Evolutionary conservation across 371 early-diverging fungal genomes (phyloP), one percentile per base, ranked within the genome.

Genomic region (Mucor plumbeus): DNA sequence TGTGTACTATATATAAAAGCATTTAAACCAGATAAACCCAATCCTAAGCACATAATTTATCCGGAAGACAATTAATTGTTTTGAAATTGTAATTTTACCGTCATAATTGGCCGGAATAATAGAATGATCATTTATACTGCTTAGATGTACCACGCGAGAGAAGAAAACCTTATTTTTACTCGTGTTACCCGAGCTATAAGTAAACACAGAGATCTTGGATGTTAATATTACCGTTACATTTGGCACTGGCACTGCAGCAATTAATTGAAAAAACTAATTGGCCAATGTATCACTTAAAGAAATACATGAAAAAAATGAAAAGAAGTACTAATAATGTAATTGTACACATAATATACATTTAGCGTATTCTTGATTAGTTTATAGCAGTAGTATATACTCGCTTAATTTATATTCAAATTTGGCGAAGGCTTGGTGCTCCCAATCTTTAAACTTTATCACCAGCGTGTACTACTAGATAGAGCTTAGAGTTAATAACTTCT

Each of bases 111-210:
- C n/a, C 44, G 44, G 44, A 44, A 44, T 17, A 44, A 44, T 44
- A 44, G 17, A 26, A 26, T 26, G 26, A 3, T 8, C 44, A 44
- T n/a, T 17, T n/a, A 17, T 26, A 26, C 26, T 17, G 4, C 17
- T 44, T 17, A 17, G 17, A 44, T 44, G 44, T 44, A 44, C 44
- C 44, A 44, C n/a, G 44, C 44, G 44, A 44, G 44, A 44, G 44
- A 17, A 17, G 26, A 17, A 17, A 44, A 44, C 44, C n/a, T 44
- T 44, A 44, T 6, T 44, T 7, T 8, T 7, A 44, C 17, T 5
- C 17, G 44, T 44, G 44, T n/a, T 17, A 44, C 44, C 44, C 44
- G 17, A 44, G 44, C 3, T 44, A 15, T 17, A 44, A 8, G 17
- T 7, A 2, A 7, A 44, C n/a, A 44, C 44, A 44, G n/a, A 17